Conservation (phyloP, 768 basidiomycete genomes). For the Lentinula aciculospora region DNA sequence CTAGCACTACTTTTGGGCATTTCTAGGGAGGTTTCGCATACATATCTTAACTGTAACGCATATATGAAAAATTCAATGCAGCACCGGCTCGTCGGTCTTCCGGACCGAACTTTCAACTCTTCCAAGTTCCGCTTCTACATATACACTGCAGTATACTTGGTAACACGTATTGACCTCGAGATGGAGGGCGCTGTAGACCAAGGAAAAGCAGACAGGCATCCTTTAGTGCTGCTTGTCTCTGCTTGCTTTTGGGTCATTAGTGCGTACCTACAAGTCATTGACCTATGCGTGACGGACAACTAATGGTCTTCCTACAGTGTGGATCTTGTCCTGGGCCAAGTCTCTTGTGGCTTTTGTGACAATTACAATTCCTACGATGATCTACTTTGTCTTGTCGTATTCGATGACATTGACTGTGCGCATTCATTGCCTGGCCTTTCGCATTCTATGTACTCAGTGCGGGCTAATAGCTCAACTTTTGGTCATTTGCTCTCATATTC, state of each 20-base stretch:
- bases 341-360: constrained; percentile 73
- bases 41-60: no score
- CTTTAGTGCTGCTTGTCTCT: constrained; percentile 69
- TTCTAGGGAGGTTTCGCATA: no score
- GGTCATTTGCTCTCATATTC: constrained; percentile 81
- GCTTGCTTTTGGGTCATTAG: constrained; percentile 83
- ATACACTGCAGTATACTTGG: no score
- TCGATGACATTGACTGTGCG: constrained; percentile 84
- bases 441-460: constrained; percentile 4
- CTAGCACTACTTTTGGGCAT: no score
- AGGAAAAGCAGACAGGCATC: constrained; percentile 45
- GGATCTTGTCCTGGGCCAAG: constrained; percentile 76
- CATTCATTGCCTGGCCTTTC: constrained; percentile 4
- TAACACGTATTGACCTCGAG: no score
- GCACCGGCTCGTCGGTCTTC: neutral
- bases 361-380: constrained; percentile 73
- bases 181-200: neutral
- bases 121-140: no score
- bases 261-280: constrained; percentile 32
- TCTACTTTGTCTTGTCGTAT: constrained; percentile 77
- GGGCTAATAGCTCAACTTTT: constrained; percentile 73
- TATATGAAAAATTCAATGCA: no score
- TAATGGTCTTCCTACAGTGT: constrained; percentile 43
- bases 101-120: neutral
- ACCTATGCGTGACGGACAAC: neutral